phyloP scores from a whole-genome alignment of 257 asterid genomes.

The Solanum medicagineum region DNA sequence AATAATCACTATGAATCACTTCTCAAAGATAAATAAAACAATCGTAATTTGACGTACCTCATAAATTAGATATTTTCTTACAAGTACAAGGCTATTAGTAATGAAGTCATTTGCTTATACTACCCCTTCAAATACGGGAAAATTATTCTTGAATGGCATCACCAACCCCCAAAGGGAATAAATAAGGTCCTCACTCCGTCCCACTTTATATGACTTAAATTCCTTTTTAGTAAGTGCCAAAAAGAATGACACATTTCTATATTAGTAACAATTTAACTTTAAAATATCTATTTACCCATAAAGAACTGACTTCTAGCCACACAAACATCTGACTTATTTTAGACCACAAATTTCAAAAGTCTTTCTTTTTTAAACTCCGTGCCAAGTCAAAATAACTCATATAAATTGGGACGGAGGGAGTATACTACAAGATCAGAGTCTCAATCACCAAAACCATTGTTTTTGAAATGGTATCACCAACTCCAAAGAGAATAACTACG shows the following conservation, averaged over 20 bases:
- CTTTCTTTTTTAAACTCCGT: no score
- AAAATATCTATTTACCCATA: no score
- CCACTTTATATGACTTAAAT: no score
- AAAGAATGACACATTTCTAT: no score
- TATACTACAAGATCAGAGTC: not conserved
- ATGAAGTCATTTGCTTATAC: not conserved
- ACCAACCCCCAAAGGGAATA: not conserved
- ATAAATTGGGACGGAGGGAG: no score
- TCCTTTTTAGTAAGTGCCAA: no score
- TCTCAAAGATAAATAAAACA: not conserved
- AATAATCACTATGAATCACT: not conserved
- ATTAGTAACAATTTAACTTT: no score
- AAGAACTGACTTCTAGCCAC: no score
- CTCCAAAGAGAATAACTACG: not conserved
- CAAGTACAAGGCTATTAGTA: not conserved
- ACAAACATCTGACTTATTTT: no score
- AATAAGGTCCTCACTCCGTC: not conserved
- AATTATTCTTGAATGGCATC: not conserved
- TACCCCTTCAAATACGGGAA: not conserved
- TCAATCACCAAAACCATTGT: not conserved
- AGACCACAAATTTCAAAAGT: no score
- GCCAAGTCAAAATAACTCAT: no score
- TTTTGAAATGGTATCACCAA: not conserved
- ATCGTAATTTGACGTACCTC: not conserved
- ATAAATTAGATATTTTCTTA: not conserved